Evolutionary conservation across 2,329 filamentous ascomycete species (phyloP), one percentile per base, ranked within the genome.

Genomic region (Metarhizium sp.): DNA sequence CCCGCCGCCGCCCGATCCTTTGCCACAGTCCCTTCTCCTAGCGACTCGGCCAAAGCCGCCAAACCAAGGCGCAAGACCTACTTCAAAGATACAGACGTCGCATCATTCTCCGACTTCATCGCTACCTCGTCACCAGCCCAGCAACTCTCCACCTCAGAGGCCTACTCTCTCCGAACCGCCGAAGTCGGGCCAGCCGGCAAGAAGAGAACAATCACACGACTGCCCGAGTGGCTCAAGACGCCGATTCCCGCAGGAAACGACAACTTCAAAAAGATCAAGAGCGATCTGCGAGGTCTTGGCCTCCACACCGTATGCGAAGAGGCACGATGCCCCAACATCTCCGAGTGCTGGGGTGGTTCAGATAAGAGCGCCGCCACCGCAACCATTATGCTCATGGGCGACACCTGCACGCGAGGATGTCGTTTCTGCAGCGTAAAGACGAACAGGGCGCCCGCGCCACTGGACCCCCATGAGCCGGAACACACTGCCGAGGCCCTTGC

Each of bases 341-440:
- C 88, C 60, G 92, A 97, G 70, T 99, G 94, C 77, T 99, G 94
- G 94, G 94, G 94, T 59, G 94, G 94, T 38, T 84, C 79, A 67
- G 84, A 87, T 70, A 96, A 96, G 76, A 86, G 84, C 61, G 87
- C 90, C 30, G 94, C 94, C 4, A 99, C 94, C 36, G 94, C 94
- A 2, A 99, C 94, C 11, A 97, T 99, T 72, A 99, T 99, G 94
- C 77, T 99, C 50, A 97, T 97, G 92, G 94, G 94, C 60, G 94
- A 99, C 71, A 97, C 92, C 8, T 99, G 94, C 73, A 99, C 94
- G 18, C 82, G 94, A 58, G 94, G 92, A 18, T 99, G 94, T 73
- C 84, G 94, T 53, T 99, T 99, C 78, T 99, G 94, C 79, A 90
- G 87, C 61, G 94, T 99, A 53, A 97, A 97, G 79, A 99, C 94